These are phyloP conservation scores for Thielaviopsis musarum DNA, from an alignment of 2,329 filamentous ascomycete genomes.

Conservation along the genomic window DNA sequence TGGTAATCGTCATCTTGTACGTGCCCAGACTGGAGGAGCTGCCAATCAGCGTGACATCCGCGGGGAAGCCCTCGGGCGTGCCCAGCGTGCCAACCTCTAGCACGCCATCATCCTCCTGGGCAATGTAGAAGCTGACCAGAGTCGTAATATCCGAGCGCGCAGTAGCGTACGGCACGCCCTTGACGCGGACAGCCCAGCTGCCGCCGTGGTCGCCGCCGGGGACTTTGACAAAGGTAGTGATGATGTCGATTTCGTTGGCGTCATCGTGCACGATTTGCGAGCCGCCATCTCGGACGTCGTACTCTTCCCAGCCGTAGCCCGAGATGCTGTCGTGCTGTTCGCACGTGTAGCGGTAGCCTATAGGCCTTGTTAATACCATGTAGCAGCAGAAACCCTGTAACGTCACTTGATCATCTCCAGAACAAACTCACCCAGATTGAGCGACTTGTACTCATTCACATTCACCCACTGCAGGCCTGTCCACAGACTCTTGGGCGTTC, in stretches of 20 bases:
- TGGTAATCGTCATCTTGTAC: conserved; percentile 63
- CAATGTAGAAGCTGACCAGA: conserved; percentile 66
- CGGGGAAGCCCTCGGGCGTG: conserved; percentile 31
- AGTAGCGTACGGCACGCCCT: conserved; percentile 58
- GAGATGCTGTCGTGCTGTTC: conserved; percentile 89
- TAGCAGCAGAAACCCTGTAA: neutral
- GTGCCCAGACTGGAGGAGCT: conserved; percentile 55
- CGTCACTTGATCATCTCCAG: neutral
- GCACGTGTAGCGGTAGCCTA: conserved; percentile 57
- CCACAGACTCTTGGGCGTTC: conserved; percentile 64
- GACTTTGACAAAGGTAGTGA: conserved; percentile 85
- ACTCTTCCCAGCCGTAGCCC: conserved; percentile 96
- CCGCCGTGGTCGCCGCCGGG: conserved; percentile 73
- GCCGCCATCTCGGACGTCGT: conserved; percentile 76
- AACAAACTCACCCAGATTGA: conserved; percentile 61
- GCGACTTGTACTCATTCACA: conserved; percentile 58
- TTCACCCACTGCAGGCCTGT: conserved; percentile 79
- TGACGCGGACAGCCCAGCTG: conserved; percentile 81
- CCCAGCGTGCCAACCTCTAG: conserved; percentile 37
- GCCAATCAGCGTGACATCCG: conserved; percentile 54
- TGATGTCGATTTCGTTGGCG: conserved; percentile 75
- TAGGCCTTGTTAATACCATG: too few relatives aligned
- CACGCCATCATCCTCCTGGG: conserved; percentile 55
- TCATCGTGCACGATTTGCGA: conserved; percentile 82
- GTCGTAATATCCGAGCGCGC: conserved; percentile 52